Evolutionary conservation across 78 protist species (phyloP).

Genomic region (Dictyostelium capitatum): DNA sequence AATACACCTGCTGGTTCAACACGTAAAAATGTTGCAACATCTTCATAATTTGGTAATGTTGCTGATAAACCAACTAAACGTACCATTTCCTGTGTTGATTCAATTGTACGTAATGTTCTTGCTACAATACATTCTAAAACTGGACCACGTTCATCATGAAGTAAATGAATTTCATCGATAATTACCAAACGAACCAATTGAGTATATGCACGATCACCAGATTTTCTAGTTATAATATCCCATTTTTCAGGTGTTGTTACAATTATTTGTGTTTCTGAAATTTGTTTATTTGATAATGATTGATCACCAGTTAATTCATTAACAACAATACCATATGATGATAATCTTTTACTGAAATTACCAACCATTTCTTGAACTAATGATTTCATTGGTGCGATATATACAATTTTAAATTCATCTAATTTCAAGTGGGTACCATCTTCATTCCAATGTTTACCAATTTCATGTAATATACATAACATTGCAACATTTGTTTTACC

Average conservation of each 20-base stretch:
- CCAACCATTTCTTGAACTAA: conserved; percentile 97
- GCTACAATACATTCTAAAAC: conserved; percentile 98
- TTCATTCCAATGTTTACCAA: conserved; percentile 77
- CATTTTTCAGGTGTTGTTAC: conserved; percentile 99
- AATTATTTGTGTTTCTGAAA: conserved; percentile 95
- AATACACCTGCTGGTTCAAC: conserved; percentile 94
- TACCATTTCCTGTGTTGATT: conserved; percentile 84
- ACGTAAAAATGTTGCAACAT: conserved; percentile 98
- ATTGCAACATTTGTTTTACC: conserved; percentile 99
- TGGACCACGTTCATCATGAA: conserved; percentile 99
- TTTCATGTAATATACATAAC: conserved; percentile 95
- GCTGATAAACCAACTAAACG: conserved; percentile 99
- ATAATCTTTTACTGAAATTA: conserved; percentile 92
- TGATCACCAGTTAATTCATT: conserved; percentile 99
- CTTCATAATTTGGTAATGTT: conserved; percentile 99
- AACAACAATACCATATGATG: conserved; percentile 87
- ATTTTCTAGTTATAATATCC: conserved; percentile 99
- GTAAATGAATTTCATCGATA: conserved; percentile 98
- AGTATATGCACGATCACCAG: conserved; percentile 94
- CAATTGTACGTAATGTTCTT: conserved; percentile 90
- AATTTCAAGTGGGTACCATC: conserved; percentile 73
- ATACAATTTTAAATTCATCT: conserved; percentile 94
- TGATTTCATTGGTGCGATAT: conserved; percentile 99
- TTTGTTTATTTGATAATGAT: conserved; percentile 90
- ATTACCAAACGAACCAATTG: conserved; percentile 93